Conservation (phyloP, 1,284 basidiomycete species). For the Pholiota adiposa region DNA sequence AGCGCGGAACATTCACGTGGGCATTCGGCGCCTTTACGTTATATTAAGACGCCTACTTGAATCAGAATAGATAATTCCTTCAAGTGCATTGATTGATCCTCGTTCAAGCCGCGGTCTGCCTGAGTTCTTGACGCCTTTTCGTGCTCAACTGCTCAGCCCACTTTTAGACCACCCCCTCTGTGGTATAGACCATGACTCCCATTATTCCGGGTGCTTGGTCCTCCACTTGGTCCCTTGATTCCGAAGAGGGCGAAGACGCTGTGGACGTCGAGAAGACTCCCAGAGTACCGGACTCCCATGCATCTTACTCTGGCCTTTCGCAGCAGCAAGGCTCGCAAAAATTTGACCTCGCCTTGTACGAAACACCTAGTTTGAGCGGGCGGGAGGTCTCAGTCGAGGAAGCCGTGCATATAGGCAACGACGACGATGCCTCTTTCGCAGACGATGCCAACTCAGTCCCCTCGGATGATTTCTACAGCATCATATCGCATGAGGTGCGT, state of each 20-base stretch:
- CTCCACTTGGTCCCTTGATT: slow-evolving; percentile 15
- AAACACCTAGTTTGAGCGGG: background rate
- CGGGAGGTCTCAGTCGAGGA: background rate
- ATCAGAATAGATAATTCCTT: background rate
- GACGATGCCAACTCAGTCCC: slow-evolving; percentile 16
- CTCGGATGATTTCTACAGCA: slow-evolving; percentile 25
- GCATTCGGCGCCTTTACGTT: background rate
- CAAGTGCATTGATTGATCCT: background rate
- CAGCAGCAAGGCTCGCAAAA: background rate
- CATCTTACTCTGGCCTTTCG: background rate
- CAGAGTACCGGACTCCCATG: background rate
- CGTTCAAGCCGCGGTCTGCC: background rate
- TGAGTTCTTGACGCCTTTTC: background rate
- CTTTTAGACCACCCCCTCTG: slow-evolving; percentile 9
- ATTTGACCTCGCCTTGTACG: background rate
- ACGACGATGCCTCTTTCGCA: slow-evolving; percentile 6
- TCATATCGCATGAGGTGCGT: slow-evolving; percentile 19
- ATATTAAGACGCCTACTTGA: background rate
- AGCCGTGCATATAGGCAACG: background rate
- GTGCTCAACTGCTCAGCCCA: background rate
- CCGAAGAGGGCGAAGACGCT: background rate
- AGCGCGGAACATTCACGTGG: background rate
- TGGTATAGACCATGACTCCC: slow-evolving; percentile 8
- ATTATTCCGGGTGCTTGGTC: slow-evolving; percentile 25
- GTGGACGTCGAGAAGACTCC: slow-evolving; percentile 4